Evolutionary conservation across 2,329 filamentous ascomycete genomes (phyloP), one percentile per base, ranked within the genome.

Genomic region (Colletotrichum sp.): DNA sequence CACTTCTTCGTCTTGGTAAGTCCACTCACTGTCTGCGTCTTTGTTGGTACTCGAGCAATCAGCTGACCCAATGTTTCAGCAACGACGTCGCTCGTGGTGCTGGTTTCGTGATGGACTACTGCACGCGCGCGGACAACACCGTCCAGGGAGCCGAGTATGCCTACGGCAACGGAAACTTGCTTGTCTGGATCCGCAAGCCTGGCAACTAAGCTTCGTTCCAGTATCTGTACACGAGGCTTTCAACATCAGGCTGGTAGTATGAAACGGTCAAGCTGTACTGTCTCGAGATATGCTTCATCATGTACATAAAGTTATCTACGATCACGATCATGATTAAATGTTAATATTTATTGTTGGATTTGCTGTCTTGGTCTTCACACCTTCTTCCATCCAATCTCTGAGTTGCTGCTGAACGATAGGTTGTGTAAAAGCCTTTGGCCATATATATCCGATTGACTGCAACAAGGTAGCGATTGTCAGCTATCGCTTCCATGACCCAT

Each of bases 11-110:
- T 28, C 72, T 44, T 77, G 72, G 72, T 75, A 44, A 71, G 72
- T 49, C 21, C 30, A n/a, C 6, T 15, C 9, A 12, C 30, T 15
- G 1, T 28, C 2, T 26, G 15, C 13, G 13, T 21, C 2, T 32
- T 16, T 59, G 24, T 4, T 7, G 18, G 3, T 62, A 0, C 44
- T 10, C 18, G 9, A 16, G 24, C 28, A 1, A 10, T 7, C 15
- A 34, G 44, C 55, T 73, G 15, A 63, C 44, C 1, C 3, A 10
- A 10, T 9, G 2, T 8, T 34, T 0, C 7, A 76, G 76, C 69
- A 69, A 72, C n/a, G 69, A 77, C 15, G 72, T 77, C 30, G 76
- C 76, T n/a, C 72, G 76, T 16, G 69, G 63, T 44, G 76, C 69
- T 12, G 76, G 73, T 4, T 52, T 15, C 44, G 66, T 77, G 8